Conservation (phyloP, 169 alveolate species). For the Eimeria mitis region DNA sequence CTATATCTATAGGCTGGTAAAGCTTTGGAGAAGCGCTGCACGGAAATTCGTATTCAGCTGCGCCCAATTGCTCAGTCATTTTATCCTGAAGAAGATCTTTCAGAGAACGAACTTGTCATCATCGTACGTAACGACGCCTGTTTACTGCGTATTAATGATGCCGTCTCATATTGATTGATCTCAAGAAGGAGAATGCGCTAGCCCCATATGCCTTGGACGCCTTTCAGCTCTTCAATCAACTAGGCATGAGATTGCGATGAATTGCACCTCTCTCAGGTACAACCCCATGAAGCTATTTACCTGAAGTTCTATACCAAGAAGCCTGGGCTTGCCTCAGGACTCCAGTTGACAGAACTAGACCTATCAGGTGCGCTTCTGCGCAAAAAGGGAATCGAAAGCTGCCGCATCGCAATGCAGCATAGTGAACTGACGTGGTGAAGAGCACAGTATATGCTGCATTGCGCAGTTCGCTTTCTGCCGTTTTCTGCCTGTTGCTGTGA, state of each 20-base stretch:
- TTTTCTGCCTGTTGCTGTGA: not conserved
- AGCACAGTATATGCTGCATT: not conserved
- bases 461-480: not conserved
- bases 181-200: not conserved
- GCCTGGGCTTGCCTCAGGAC: constrained; percentile 85
- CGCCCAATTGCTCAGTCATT: constrained; percentile 85
- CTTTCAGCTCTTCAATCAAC: not conserved
- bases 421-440: too few relatives aligned
- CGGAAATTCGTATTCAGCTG: constrained; percentile 85
- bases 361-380: constrained; percentile 76
- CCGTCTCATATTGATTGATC: not conserved
- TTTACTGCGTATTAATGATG: not conserved
- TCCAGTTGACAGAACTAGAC: constrained; percentile 86
- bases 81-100: constrained; percentile 83
- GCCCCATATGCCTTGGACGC: not conserved
- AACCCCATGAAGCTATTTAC: constrained; percentile 87
- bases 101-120: constrained; percentile 85
- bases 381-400: not conserved
- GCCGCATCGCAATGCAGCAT: not conserved
- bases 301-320: constrained; percentile 85
- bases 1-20: constrained; percentile 82
- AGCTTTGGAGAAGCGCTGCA: constrained; percentile 85
- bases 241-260: not conserved
- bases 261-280: constrained; percentile 68
- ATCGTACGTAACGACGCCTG: constrained; percentile 2